Evolutionary conservation across 1,284 basidiomycete genomes (phyloP), one percentile per base, ranked within the genome.

Genomic region (Papiliotrema fonsecae): DNA sequence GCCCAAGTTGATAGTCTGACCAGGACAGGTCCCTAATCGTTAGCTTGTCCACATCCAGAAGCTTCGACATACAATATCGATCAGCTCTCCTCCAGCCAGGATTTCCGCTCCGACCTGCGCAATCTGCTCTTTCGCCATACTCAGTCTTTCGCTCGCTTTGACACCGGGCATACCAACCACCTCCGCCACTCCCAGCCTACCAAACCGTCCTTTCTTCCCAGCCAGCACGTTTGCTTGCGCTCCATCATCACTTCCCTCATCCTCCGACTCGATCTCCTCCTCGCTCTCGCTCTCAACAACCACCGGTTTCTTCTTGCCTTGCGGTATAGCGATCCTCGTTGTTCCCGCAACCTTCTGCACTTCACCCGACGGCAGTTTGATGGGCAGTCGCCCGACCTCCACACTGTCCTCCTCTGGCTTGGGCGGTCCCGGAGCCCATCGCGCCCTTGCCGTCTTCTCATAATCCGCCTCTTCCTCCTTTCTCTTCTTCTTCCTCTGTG

Each of bases 21-120:
- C 47, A 97, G 77, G 42, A 93, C 80, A 27, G 89, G 88, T 42
- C 91, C 77, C 89, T 94, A 51, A 0, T 16, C 1, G 9, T 50
- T 4, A 61, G 52, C 32, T 52, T 45, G 51, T 25, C 25, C 14
- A 13, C 37, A 25, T 83, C 60, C 88, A 87, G 55, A 27, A 38
- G 19, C 27, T 21, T 86, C 14, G 4, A 62, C 74, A 64, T 42
- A 75, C 76, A 31, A 68, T 69, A 55, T 73, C 70, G 25, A 77
- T 56, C 31, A 77, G 56, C 57, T 77, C 76, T 51, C 71, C 72
- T 58, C 93, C 90, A 25, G 85, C 80, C 49, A 92, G 76, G 50
- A 94, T 88, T 60, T 93, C 90, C 62, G 93, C 87, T 72, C 92
- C 90, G 40, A 92, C 82, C 26, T 79, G 77, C 2, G 90, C 90